Base-by-base conservation (phyloP, 441 rosid species). In the Gossypium lobatum region DNA sequence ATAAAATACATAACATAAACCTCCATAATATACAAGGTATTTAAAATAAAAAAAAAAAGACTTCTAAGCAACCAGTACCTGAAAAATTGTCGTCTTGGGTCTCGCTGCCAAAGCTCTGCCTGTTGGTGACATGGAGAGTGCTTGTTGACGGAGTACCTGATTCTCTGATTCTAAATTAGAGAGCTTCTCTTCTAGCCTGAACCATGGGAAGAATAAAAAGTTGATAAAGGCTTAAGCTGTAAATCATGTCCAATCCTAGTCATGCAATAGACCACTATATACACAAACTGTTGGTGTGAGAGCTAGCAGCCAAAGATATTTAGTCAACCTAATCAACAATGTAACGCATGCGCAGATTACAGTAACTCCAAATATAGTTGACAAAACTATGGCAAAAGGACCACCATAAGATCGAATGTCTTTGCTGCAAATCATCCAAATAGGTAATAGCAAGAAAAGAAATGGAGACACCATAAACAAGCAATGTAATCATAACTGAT, bases 141-240 rank as follows among this genome's bases (percentile, higher is more conserved):
- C 83, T 73, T 83, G 88, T 76, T 83, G 88, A 25, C 88, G 88
- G 66, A 83, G 82, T 16, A 85, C 85, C 75, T 85, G 84, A 70
- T 80, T 85, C 81, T 85, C 88, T 39, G 88, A 81, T 78, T 83
- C 87, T 31, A 74, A 80, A 77, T 82, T 85, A 48, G 87, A 83
- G 42, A 80, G 71, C 73, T 83, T 85, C 74, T 85, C 88, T 76
- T 76, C 79, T 6, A 85, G 63, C 72, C 88, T 85, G 84, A 59
- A 65, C 18, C 73, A 73, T n/a, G 52, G 31, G 53, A 26, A 68
- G 63, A 72, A 68, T 53, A 78, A n/a, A 66, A 8, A 11, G 50
- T 75, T 72, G 53, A 50, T 71, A 23, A 68, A 37, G 26, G 10
- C 52, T 61, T 17, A 57, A 58, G 18, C 64, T 42, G 16, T 48